Evolutionary conservation across 306 rosid genomes (phyloP).

Genomic region (Cucumis sativus): DNA sequence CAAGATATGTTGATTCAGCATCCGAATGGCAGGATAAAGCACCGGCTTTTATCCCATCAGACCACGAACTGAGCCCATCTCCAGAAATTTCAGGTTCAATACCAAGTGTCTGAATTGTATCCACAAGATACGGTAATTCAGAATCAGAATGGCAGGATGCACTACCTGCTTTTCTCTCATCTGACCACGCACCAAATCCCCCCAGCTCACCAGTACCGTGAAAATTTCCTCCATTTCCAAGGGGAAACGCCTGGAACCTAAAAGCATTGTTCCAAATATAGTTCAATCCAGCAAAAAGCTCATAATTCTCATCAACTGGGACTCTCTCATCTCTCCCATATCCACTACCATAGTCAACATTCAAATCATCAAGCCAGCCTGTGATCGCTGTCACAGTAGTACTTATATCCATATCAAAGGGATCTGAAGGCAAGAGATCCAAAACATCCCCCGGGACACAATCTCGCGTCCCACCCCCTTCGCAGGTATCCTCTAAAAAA

Average conservation of each 20-base stretch:
- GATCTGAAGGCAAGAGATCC: slow-evolving; percentile 53
- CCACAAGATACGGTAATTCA: neutral
- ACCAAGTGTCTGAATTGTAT: neutral
- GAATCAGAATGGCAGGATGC: slow-evolving; percentile 9
- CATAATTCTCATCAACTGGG: slow-evolving; percentile 22
- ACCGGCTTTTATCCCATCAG: slow-evolving; percentile 12
- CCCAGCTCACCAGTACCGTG: slow-evolving; percentile 13
- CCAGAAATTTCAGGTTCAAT: neutral
- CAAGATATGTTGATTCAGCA: neutral
- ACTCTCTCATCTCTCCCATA: slow-evolving; percentile 22
- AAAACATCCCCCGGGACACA: slow-evolving; percentile 40
- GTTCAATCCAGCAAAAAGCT: slow-evolving; percentile 29
- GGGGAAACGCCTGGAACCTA: slow-evolving; percentile 24
- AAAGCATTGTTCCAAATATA: slow-evolving; percentile 29
- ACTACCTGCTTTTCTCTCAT: slow-evolving; percentile 6
- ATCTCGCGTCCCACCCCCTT: slow-evolving; percentile 46
- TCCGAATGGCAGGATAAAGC: slow-evolving; percentile 11
- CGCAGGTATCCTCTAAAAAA: slow-evolving; percentile 48
- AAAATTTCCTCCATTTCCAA: slow-evolving; percentile 11
- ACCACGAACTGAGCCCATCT: slow-evolving; percentile 2
- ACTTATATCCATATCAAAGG: slow-evolving; percentile 44
- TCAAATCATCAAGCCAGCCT: slow-evolving; percentile 28
- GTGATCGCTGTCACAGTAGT: slow-evolving; percentile 36
- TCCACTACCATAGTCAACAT: slow-evolving; percentile 12
- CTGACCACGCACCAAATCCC: slow-evolving; percentile 10